These are phyloP conservation scores for Russula emetica DNA, from an alignment of 768 basidiomycete genomes.

Conservation along the genomic window DNA sequence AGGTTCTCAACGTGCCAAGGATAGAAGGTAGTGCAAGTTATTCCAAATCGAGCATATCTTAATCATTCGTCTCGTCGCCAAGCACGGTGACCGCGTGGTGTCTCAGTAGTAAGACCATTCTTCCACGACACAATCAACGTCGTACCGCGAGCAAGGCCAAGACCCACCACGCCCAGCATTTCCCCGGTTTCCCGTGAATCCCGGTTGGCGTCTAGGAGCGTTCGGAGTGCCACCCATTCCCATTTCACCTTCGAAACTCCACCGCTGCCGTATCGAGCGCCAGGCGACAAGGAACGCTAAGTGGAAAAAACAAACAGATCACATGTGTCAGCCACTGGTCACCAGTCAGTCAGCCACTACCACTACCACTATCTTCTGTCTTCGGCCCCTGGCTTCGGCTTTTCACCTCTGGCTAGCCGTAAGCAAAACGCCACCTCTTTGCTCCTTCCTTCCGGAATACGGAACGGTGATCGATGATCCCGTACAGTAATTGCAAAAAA, in stretches of 20 bases:
- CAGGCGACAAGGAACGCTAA: conserved; percentile 43
- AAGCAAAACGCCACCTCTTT: neutral
- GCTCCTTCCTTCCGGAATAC: neutral
- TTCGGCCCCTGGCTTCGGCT: neutral
- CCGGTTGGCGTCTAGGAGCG: conserved; percentile 22
- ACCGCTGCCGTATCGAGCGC: conserved; percentile 35
- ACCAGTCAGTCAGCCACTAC: neutral
- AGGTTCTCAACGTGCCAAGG: neutral
- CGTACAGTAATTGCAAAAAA: neutral
- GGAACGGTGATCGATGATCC: neutral
- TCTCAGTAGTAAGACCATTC: conserved; percentile 54
- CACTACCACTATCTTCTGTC: neutral
- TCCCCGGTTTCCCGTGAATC: conserved; percentile 25
- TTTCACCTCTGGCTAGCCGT: neutral
- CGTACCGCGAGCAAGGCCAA: conserved; percentile 51
- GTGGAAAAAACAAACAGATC: neutral
- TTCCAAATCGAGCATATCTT: neutral
- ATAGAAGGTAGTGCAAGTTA: neutral
- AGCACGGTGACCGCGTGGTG: neutral
- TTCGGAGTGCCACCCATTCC: conserved; percentile 27
- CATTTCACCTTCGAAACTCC: conserved; percentile 14
- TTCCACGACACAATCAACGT: conserved; percentile 65
- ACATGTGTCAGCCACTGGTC: neutral
- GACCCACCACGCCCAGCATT: conserved; percentile 14
- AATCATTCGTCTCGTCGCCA: conserved; percentile 4